These are phyloP conservation scores for Lasiodiplodia theobromae DNA, from an alignment of 2,329 filamentous ascomycete genomes.

Conservation along the genomic window DNA sequence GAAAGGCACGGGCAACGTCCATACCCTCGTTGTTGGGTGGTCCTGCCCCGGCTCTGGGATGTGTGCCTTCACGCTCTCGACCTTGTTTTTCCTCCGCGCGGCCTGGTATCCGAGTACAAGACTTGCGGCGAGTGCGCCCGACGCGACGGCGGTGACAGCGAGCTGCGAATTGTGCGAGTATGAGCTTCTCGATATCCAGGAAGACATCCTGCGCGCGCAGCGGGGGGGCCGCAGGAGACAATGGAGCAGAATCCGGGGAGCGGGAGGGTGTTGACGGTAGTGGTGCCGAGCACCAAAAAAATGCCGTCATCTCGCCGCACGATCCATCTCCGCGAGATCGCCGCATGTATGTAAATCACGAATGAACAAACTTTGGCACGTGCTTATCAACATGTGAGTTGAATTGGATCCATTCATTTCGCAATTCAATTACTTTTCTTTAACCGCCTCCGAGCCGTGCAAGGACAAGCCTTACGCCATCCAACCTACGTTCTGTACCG, in stretches of 20 bases:
- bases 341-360: conserved; percentile 1
- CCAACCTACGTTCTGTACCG: conserved; percentile 2
- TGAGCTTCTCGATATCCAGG: conserved; percentile 53
- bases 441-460: not conserved
- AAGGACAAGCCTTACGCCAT: conserved; percentile 8
- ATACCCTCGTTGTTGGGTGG: conserved; percentile 60
- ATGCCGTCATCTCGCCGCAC: conserved; percentile 23
- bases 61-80: conserved; percentile 66
- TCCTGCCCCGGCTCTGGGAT: conserved; percentile 63
- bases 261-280: not conserved
- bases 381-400: not conserved
- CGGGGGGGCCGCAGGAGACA: not conserved
- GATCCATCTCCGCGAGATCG: conserved; percentile 1
- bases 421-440: conserved; percentile 20
- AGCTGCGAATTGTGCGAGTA: conserved; percentile 65
- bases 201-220: conserved; percentile 48
- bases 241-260: not conserved
- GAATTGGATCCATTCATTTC: not conserved
- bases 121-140: conserved; percentile 56
- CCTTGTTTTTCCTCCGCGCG: conserved; percentile 60
- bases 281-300: conserved; percentile 16
- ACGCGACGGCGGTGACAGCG: conserved; percentile 71
- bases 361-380: not conserved
- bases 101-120: conserved; percentile 66
- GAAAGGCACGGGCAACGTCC: conserved; percentile 23